phyloP scores from a whole-genome alignment of 2,329 filamentous ascomycete genomes.

The Ophiostoma fasciatum region DNA sequence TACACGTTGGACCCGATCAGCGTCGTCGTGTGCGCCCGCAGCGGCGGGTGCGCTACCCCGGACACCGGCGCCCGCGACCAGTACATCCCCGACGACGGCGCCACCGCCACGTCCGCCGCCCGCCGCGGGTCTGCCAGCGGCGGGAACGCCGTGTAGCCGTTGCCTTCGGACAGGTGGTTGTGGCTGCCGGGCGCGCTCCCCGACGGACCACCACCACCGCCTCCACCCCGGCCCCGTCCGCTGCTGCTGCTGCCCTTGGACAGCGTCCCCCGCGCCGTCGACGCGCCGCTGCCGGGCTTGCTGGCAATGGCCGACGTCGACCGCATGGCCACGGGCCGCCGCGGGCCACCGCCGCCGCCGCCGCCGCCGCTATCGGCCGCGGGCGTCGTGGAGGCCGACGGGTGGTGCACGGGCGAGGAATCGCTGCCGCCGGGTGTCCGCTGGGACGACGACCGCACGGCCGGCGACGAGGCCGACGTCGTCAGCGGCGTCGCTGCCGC shows the following conservation, averaged over 20 bases:
- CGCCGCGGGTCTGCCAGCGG: constrained; percentile 40
- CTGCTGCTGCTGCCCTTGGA: too few species aligned
- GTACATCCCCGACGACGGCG: constrained; percentile 58
- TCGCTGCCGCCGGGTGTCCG: constrained; percentile 13
- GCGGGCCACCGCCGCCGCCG: constrained; percentile 9
- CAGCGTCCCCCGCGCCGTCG: too few species aligned
- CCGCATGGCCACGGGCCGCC: constrained; percentile 31
- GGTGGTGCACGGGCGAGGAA: too few species aligned
- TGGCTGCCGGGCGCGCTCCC: constrained; percentile 49
- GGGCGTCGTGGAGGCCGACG: too few species aligned
- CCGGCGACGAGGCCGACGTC: constrained; percentile 4
- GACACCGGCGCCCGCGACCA: constrained; percentile 54
- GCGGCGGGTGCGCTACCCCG: constrained; percentile 42
- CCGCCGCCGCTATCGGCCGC: constrained; percentile 7
- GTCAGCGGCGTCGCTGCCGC: constrained; percentile 16
- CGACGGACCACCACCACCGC: constrained; percentile 58
- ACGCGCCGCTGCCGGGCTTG: too few species aligned
- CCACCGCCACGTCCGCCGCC: constrained; percentile 43
- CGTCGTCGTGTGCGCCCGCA: constrained; percentile 53
- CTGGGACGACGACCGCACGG: too few species aligned
- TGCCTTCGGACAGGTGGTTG: too few species aligned
- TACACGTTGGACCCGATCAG: constrained; percentile 52
- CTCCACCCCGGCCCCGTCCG: constrained; percentile 46
- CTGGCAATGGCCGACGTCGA: constrained; percentile 38
- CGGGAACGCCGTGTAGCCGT: constrained; percentile 39